Base-by-base conservation (phyloP, 2,329 filamentous ascomycete species). In the Cordyceps cicadae region DNA sequence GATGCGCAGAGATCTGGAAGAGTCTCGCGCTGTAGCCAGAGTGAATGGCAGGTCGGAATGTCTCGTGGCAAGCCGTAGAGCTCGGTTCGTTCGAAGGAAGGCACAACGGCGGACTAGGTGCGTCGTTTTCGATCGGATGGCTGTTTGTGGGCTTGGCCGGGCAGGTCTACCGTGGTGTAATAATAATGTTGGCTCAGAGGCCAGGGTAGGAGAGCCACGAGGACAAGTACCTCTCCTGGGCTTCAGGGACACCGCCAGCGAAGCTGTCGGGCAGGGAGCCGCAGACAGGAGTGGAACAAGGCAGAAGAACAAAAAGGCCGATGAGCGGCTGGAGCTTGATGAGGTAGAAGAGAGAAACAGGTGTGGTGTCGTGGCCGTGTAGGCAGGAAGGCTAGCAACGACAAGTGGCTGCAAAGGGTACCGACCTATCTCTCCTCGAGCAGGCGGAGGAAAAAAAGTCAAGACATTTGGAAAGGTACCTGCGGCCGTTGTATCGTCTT, bases 401-500 rank as follows among this genome's bases (percentile, higher is more conserved):
- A 46, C 34, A 43, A 56, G 54, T 55, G 53, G 54, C 54, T 48
- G 54, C 26, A n/a, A 49, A 56, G 43, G 54, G 54, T 56, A 39
- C 43, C 29, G 2, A 24, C 24, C 24, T 24, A 24, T 24, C 24
- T 54, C 21, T 17, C 17, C 21, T 19, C 32, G 6, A 21, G 32
- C 12, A 39, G 50, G 50, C 32, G 15, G 14, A 19, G 49, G 29
- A 29, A 24, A 37, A 24, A 24, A 24, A 32, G 39, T 17, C 39
- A 32, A 54, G 53, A 54, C 53, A n/a, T 26, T 29, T 57, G 29
- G 29, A 51, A 51, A 58, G 55, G 55, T 58, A 58, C 55, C 17
- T 32, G 21, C 24, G 46, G 46, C 37, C 46, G 55, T 48, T 51
- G 55, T 58, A 58, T 41, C 46, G 50, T 26, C 17, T 12, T 6